A percentile compares a stretch with the other conserved stretches of the same genome.
Evolutionary conservation across 2,329 filamentous ascomycete genomes (phyloP).

Genomic region (Thermoascus crustaceus): DNA sequence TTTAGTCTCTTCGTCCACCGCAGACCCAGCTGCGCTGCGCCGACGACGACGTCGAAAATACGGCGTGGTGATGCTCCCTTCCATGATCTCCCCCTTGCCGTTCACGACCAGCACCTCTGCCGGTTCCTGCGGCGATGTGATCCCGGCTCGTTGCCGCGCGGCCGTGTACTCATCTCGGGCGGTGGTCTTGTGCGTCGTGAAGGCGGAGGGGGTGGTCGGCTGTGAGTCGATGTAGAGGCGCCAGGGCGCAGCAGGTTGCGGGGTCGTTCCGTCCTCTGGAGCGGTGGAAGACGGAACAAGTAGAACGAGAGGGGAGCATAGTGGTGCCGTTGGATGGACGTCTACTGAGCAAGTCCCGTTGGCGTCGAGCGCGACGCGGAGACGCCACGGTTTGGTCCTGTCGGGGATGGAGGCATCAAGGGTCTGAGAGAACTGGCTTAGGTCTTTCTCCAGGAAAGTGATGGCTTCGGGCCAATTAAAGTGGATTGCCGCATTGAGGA

Average conservation of each 20-base stretch:
- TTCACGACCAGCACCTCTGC: constrained; percentile 73
- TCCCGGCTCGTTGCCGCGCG: constrained; percentile 55
- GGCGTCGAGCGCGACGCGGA: constrained; percentile 27
- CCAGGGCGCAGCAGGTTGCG: constrained; percentile 35
- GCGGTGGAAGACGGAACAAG: constrained; percentile 16
- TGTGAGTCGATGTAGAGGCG: constrained; percentile 46
- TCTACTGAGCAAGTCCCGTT: constrained; percentile 25
- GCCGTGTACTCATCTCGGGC: constrained; percentile 61
- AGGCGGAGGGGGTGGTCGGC: constrained; percentile 48
- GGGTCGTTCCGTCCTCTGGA: constrained; percentile 3
- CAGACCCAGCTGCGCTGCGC: not conserved
- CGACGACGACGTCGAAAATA: constrained; percentile 59
- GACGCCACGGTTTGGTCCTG: constrained; percentile 27
- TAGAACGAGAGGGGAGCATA: constrained; percentile 18
- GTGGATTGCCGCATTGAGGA: constrained; percentile 52
- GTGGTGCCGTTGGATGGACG: constrained; percentile 19
- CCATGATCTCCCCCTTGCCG: constrained; percentile 61
- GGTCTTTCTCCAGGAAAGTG: constrained; percentile 22
- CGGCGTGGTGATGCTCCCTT: constrained; percentile 73
- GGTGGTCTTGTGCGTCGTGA: constrained; percentile 82
- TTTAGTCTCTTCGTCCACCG: not conserved
- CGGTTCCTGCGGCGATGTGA: constrained; percentile 36
- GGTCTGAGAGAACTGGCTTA: constrained; percentile 17
- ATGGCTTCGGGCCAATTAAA: constrained; percentile 39
- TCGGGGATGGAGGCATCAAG: constrained; percentile 27